These are phyloP conservation scores for Colletotrichum tropicicola DNA, from an alignment of 2,329 filamentous ascomycete species.

Conservation along the genomic window DNA sequence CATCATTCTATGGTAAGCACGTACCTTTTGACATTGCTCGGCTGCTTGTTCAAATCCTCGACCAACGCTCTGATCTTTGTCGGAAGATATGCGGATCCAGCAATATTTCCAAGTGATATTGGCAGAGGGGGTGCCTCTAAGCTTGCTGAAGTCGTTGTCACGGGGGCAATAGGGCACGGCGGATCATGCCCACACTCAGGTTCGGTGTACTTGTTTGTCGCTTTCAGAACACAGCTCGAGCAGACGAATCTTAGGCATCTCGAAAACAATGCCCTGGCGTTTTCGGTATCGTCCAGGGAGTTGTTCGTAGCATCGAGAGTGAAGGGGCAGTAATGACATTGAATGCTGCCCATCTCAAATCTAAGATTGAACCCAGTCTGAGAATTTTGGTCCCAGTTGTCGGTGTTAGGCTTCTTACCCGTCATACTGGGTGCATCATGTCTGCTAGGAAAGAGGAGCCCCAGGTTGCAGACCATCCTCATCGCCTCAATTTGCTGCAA, in stretches of 20 bases:
- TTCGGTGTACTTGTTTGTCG: accelerated
- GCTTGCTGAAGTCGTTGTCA: slow-evolving; percentile 34
- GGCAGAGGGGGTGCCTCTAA: slow-evolving; percentile 33
- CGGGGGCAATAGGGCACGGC: slow-evolving; percentile 32
- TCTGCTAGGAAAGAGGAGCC: slow-evolving; percentile 47
- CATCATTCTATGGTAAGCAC: background rate
- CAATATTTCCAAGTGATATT: background rate
- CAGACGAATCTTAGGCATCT: slow-evolving; percentile 45
- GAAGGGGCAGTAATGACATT: slow-evolving; percentile 41
- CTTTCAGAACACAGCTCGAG: slow-evolving; percentile 35
- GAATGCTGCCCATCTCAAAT: slow-evolving; percentile 34
- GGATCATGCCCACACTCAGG: slow-evolving; percentile 37
- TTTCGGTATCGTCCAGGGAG: slow-evolving; percentile 28
- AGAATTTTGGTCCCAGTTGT: slow-evolving; percentile 36
- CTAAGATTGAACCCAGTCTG: slow-evolving; percentile 45
- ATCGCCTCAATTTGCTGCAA: slow-evolving; percentile 55
- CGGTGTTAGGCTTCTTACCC: background rate
- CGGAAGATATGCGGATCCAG: slow-evolving; percentile 24
- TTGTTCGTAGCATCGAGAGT: slow-evolving; percentile 34
- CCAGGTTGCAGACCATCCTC: slow-evolving; percentile 56
- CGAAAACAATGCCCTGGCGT: slow-evolving; percentile 34
- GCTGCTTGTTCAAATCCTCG: slow-evolving; percentile 38
- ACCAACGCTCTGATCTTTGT: slow-evolving; percentile 46
- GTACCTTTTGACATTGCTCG: slow-evolving; percentile 45
- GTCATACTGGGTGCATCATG: background rate